Base-by-base conservation (phyloP, 441 rosid genomes). In the Gossypium laxum region DNA sequence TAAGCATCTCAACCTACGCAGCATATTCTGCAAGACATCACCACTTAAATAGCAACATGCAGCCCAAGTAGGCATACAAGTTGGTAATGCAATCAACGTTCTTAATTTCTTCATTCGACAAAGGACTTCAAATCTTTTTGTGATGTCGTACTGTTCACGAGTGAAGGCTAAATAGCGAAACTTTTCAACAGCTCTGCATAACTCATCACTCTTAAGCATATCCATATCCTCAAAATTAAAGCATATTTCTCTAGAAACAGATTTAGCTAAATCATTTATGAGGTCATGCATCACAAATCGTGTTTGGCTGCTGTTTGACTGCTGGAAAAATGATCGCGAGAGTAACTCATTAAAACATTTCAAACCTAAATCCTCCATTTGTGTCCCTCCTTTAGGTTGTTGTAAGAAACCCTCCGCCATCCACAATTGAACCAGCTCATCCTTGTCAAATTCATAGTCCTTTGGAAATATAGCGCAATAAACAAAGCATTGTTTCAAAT, bases 391-490 rank as follows among this genome's bases (percentile, higher is more conserved):
- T n/a, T 58, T 19, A 6, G 58, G 12, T 18, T 30, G 58, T 4
- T 50, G 62, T 47, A 79, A 26, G 8, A 72, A 63, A n/a, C 82
- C 79, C 17, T 75, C 65, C 7, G 79, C 82, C 71, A 63, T 75
- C 82, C 82, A 79, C 7, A 75, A 4, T 11, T 38, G 50, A 26
- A 75, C 67, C 12, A 79, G 32, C 17, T 69, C 65, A 15, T 61
- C 56, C 71, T 28, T 60, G 8, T 75, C 43, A 22, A 75, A 68
- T 30, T 68, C 77, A 15, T 57, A 51, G 60, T 71, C 82, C 43
- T 72, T 72, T 0, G 82, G 79, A 21, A 74, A 68, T 15, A 74
- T n/a, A 0, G 77, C 61, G 4, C 77, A 67, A 67, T 67, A 74
- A 28, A 54, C 51, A 38, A 74, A 74, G 52, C 76, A 65, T 18